Percentiles rank a stretch among this genome's conserved stretches.
phyloP scores from a whole-genome alignment of 2,329 filamentous ascomycete species.

The Dactylonectria macrodidyma region DNA sequence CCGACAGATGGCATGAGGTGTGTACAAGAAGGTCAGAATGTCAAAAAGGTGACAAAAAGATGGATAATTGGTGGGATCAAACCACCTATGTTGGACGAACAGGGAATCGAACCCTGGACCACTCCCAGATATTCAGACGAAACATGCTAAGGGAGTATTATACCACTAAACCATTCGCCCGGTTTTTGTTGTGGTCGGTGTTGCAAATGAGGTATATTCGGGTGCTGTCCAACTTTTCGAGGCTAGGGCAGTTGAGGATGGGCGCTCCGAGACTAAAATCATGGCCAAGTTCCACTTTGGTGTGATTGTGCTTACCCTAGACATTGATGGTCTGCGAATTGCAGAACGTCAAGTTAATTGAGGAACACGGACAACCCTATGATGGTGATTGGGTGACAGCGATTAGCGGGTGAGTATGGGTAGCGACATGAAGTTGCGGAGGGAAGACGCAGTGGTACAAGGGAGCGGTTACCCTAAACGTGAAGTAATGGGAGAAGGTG shows the following conservation, averaged over 20 bases:
- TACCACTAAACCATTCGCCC: slow-evolving; percentile 45
- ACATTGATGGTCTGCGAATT: neutral
- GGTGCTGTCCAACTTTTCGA: neutral
- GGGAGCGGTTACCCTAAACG: too few relatives aligned
- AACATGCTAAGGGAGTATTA: slow-evolving; percentile 46
- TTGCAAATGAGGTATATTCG: slow-evolving; percentile 32
- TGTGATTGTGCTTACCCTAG: slow-evolving; percentile 6
- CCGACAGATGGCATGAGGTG: too few relatives aligned
- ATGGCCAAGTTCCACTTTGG: neutral
- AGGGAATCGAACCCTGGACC: slow-evolving; percentile 47
- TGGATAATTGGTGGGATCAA: slow-evolving; percentile 32
- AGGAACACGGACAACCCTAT: neutral
- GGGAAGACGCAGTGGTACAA: too few relatives aligned
- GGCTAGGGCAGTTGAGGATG: slow-evolving; percentile 18
- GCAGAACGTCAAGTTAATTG: neutral
- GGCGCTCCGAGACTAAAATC: neutral
- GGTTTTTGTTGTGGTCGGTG: slow-evolving; percentile 9
- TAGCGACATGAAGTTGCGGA: too few relatives aligned
- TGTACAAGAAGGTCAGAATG: neutral
- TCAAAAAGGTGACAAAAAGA: slow-evolving; percentile 26
- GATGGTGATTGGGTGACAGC: too few relatives aligned
- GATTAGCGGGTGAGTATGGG: too few relatives aligned
- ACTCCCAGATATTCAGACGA: slow-evolving; percentile 39
- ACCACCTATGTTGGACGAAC: slow-evolving; percentile 41
- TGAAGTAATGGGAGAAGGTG: too few relatives aligned